Evolutionary conservation across 2,329 filamentous ascomycete species (phyloP).

Genomic region (Diaporthe australafricana): DNA sequence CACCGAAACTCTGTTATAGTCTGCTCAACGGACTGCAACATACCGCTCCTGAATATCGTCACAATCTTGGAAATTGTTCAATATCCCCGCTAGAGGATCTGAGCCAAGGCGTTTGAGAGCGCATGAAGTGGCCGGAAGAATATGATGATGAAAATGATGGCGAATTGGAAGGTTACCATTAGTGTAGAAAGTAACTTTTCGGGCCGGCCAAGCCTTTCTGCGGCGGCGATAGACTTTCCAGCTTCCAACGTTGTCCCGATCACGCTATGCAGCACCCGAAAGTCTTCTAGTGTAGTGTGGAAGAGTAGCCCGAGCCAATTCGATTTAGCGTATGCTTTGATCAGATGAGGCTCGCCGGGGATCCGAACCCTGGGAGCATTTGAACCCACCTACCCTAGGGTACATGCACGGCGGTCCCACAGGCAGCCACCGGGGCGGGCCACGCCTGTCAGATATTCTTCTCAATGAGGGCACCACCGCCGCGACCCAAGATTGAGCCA

Average conservation of each 20-base stretch:
- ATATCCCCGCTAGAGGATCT: background rate
- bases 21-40: background rate
- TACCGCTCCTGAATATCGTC: background rate
- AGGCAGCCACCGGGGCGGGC: background rate
- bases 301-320: background rate
- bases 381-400: too few species aligned
- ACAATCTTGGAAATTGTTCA: background rate
- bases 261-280: slow-evolving; percentile 7
- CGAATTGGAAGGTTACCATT: background rate
- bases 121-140: background rate
- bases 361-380: slow-evolving; percentile 8
- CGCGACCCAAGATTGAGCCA: background rate
- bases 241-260: background rate
- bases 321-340: background rate
- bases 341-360: slow-evolving; percentile 15
- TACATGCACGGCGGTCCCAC: background rate
- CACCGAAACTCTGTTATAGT: slow-evolving; percentile 1
- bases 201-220: slow-evolving; percentile 19
- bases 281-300: background rate
- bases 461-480: background rate
- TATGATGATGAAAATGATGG: background rate
- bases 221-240: background rate
- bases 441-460: background rate
- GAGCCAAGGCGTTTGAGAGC: slow-evolving; percentile 6
- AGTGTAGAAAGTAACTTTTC: background rate